Evolutionary conservation across 306 rosid genomes (phyloP).

Genomic region (Castanea crenata): DNA sequence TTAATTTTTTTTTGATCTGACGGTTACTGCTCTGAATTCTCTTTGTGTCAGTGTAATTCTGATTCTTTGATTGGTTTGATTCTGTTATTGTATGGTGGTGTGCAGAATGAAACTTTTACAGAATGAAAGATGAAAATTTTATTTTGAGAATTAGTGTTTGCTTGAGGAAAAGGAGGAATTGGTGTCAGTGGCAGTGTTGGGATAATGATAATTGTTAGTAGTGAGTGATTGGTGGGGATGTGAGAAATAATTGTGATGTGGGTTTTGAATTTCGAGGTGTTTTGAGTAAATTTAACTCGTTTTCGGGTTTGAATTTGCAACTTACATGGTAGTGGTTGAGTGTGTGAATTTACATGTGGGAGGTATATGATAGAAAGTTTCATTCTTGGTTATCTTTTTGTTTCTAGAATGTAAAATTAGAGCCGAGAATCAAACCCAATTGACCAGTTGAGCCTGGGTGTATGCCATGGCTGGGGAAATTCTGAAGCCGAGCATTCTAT

Average conservation of each 20-base stretch:
- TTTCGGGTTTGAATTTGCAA: not conserved
- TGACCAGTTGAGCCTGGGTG: not conserved
- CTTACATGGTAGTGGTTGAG: not conserved
- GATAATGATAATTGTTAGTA: not conserved
- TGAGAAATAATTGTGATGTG: not conserved
- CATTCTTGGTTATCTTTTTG: not conserved
- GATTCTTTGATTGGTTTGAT: not conserved
- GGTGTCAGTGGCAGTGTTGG: not conserved
- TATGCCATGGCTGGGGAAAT: not conserved
- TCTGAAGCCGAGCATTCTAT: not conserved
- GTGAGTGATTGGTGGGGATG: not conserved
- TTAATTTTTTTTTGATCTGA: not conserved
- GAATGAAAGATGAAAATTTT: not conserved
- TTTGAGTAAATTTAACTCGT: not conserved
- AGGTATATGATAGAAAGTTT: not conserved
- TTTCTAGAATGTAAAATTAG: not conserved
- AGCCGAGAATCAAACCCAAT: not conserved
- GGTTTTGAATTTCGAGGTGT: not conserved
- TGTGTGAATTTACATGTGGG: not conserved
- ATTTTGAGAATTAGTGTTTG: not conserved
- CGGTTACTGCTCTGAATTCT: slow-evolving; percentile 17
- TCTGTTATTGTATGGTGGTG: not conserved
- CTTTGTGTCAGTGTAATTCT: not conserved
- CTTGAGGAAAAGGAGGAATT: not conserved
- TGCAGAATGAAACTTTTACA: not conserved